Evolutionary conservation across 257 asterid genomes (phyloP).

Genomic region (Solanum bukasovii): DNA sequence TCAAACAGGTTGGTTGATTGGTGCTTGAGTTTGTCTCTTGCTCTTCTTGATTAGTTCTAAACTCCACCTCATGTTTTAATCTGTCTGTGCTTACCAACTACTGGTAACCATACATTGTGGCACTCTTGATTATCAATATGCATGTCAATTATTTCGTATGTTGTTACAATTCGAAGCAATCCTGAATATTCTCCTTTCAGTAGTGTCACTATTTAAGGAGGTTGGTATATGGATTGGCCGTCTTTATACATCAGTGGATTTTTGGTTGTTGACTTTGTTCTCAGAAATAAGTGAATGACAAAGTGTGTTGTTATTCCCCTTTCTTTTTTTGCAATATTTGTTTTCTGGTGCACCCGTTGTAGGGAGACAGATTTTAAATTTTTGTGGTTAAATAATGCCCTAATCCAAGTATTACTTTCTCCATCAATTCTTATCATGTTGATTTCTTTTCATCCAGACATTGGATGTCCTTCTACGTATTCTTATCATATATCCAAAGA

Average conservation of each 20-base stretch:
- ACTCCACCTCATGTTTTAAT: not conserved
- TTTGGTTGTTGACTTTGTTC: not conserved
- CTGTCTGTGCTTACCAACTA: not conserved
- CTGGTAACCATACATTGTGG: not conserved
- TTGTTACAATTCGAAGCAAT: not conserved
- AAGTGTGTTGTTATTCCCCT: not conserved
- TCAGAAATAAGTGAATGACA: not conserved
- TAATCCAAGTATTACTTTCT: not conserved
- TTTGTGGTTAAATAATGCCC: not conserved
- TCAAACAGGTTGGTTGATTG: slow-evolving; percentile 63
- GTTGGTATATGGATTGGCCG: not conserved
- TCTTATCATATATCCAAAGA: slow-evolving; percentile 77
- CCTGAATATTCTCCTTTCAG: not conserved
- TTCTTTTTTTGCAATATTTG: not conserved
- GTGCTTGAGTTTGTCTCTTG: not conserved
- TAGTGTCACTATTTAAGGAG: not conserved
- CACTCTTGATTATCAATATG: not conserved
- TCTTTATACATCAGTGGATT: not conserved
- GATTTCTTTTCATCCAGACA: slow-evolving; percentile 21
- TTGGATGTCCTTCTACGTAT: slow-evolving; percentile 60
- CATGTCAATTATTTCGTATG: not conserved
- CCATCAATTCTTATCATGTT: not conserved
- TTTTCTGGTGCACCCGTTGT: not conserved
- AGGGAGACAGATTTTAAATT: not conserved
- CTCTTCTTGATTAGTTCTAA: not conserved